These are phyloP conservation scores for Potentilla sterilis DNA, from an alignment of 306 rosid species.

Conservation along the genomic window DNA sequence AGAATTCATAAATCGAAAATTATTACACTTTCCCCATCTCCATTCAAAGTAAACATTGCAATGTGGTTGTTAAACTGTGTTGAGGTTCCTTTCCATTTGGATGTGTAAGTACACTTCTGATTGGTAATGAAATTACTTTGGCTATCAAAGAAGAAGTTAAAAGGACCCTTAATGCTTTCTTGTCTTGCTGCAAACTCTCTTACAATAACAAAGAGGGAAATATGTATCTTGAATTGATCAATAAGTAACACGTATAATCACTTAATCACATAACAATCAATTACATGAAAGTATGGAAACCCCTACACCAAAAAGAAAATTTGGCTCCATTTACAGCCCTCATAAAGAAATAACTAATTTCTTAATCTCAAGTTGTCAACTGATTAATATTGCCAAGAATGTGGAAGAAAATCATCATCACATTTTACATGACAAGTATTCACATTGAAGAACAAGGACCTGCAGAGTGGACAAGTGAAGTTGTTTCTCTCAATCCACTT, in stretches of 20 bases:
- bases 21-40: neutral
- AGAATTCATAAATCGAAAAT: neutral
- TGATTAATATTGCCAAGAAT: constrained; percentile 20
- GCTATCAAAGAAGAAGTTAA: neutral
- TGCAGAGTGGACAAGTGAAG: constrained; percentile 87
- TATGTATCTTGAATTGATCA: neutral
- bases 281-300: constrained; percentile 6
- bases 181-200: neutral
- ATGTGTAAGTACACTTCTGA: neutral
- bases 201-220: neutral
- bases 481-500: constrained; percentile 50
- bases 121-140: neutral
- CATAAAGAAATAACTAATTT: neutral
- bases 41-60: neutral
- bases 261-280: neutral
- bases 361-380: neutral
- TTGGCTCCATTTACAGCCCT: constrained; percentile 9
- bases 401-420: constrained; percentile 3
- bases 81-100: neutral
- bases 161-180: neutral
- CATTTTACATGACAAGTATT: constrained; percentile 24
- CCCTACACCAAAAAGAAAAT: neutral
- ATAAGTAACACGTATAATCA: neutral
- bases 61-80: neutral
- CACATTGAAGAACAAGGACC: constrained; percentile 41